Evolutionary conservation across 2,329 filamentous ascomycete species (phyloP).

Genomic region (Mycosphaerella arachidis): DNA sequence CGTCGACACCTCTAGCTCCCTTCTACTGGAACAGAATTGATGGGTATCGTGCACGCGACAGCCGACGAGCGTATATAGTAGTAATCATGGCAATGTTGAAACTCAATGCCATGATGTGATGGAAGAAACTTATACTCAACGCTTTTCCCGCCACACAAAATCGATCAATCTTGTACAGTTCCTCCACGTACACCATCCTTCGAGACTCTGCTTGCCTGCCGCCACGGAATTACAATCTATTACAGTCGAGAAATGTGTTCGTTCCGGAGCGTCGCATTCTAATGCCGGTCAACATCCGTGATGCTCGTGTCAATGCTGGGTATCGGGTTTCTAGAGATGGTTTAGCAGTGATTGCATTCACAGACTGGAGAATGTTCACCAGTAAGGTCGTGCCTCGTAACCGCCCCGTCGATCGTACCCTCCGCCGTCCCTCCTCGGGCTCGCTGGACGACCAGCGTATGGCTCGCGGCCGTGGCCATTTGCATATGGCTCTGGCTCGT

Average conservation of each 20-base stretch:
- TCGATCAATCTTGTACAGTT: neutral
- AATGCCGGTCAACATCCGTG: neutral
- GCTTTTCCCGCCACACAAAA: slow-evolving; percentile 6
- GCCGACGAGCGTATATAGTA: slow-evolving; percentile 5
- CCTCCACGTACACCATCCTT: slow-evolving; percentile 2
- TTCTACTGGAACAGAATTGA: neutral
- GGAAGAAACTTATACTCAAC: neutral
- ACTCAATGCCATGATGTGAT: neutral
- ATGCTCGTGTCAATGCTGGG: slow-evolving; percentile 1
- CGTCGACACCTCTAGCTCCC: neutral
- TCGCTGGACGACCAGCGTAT: slow-evolving; percentile 42
- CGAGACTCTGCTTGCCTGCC: neutral
- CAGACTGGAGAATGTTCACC: slow-evolving; percentile 25
- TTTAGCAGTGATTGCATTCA: slow-evolving; percentile 19
- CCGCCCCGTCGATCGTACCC: slow-evolving; percentile 16
- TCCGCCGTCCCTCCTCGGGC: slow-evolving; percentile 44
- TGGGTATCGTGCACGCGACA: slow-evolving; percentile 3
- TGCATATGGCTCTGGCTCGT: slow-evolving; percentile 57
- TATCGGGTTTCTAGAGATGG: slow-evolving; percentile 4
- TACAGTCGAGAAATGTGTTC: neutral
- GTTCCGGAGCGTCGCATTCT: neutral
- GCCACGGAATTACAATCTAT: neutral
- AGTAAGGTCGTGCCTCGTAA: slow-evolving; percentile 28
- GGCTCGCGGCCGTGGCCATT: slow-evolving; percentile 52
- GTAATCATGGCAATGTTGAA: neutral